Conservation (phyloP, 2,329 filamentous ascomycete genomes). For the Apiospora marii region DNA sequence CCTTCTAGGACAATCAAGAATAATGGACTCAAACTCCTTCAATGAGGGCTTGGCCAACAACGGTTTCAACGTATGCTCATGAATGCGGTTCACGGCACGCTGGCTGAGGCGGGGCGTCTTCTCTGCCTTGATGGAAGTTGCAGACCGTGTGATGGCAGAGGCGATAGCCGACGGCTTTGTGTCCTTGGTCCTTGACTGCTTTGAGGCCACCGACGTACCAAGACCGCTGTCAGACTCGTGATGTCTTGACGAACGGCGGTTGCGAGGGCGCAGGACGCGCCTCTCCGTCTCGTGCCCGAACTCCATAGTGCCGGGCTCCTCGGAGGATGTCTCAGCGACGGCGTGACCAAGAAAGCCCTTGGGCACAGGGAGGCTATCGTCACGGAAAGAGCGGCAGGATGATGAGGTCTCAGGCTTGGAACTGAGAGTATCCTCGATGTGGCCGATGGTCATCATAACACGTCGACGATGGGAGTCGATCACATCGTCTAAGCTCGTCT, state of each 20-base stretch:
- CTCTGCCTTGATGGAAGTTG: conserved; percentile 53
- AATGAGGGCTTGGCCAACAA: conserved; percentile 76
- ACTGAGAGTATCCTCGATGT: conserved; percentile 69
- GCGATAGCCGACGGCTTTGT: conserved; percentile 51
- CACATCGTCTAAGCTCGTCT: conserved; percentile 75
- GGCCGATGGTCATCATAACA: conserved; percentile 70
- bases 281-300: conserved; percentile 47
- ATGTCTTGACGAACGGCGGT: conserved; percentile 65
- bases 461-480: conserved; percentile 74
- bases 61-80: conserved; percentile 79
- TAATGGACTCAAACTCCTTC: conserved; percentile 81
- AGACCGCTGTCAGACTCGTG: conserved; percentile 88
- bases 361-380: conserved; percentile 67
- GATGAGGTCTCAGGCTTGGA: conserved; percentile 48
- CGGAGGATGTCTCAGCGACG: conserved; percentile 44
- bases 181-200: conserved; percentile 58
- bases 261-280: conserved; percentile 61
- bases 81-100: conserved; percentile 78
- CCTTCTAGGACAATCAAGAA: conserved; percentile 79
- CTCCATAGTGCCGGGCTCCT: neutral
- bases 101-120: conserved; percentile 69
- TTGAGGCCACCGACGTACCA: conserved; percentile 79
- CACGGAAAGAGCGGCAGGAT: conserved; percentile 53
- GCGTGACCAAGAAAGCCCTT: conserved; percentile 65
- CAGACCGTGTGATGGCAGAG: conserved; percentile 69